Evolutionary conservation across 2,329 filamentous ascomycete species (phyloP), one percentile per base, ranked within the genome.

Genomic region (Aspergillus sp.): DNA sequence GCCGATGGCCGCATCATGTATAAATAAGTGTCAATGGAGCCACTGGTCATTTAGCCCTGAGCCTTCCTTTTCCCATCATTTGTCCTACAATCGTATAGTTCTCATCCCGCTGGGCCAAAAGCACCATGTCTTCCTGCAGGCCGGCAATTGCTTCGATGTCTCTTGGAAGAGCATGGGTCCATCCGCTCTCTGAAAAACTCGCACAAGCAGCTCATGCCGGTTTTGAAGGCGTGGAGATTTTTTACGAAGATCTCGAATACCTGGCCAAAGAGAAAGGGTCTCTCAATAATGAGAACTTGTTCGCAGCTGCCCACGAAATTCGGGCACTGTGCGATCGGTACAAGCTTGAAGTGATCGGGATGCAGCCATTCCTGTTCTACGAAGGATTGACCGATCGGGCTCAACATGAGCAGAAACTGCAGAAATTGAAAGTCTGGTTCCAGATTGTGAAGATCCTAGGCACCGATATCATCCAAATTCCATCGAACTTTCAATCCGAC

Each of bases 321-420:
- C 75, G 76, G n/a, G 61, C 71, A 0, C 75, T 88, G 21, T 71
- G 69, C 53, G 53, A 64, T 32, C 9, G 23, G 1, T 21, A 56
- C 6, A 32, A 48, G 10, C 54, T 74, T 2, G 46, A 58, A 5
- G 66, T 73, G 14, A 57, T 73, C 57, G 85, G 83, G 55, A 77
- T 92, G 1, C 88, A 91, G 64, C 89, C 89, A 0, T 91, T 93
- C 65, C 81, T 83, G 73, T 83, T 89, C 69, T 91, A 88, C 70
- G 89, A 91, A 59, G 89, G 88, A 1, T 77, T 91, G 0, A 53
- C 83, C 3, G 83, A 90, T 67, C 77, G 86, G 6, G 60, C 70
- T 14, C 75, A 80, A 53, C 86, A 88, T 61, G 71, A 70, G 1
- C 69, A 76, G 17, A 76, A 83, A 3, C 73, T 81, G 19, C 82